Evolutionary conservation across 176 grass and related monocot species (phyloP), one percentile per base, ranked within the genome.

Genomic region (Alopecurus myosuroides): DNA sequence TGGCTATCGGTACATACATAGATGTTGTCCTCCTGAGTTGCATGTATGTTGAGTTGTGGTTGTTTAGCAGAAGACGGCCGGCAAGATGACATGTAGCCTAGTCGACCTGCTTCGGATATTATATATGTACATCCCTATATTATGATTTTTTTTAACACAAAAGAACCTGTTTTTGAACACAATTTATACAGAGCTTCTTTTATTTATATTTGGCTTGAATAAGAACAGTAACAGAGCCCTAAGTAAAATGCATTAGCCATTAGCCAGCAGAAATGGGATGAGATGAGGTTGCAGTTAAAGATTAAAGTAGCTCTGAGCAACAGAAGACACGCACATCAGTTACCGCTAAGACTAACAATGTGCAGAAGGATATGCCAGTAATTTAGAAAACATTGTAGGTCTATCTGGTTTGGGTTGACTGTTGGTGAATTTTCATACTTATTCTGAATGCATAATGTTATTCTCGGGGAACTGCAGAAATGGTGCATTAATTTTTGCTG

Each of bases 371-470:
- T 29, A 68, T n/a, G 52, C 4, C 41, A 46, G 6, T 28, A 25
- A 84, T 8, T 31, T 50, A 52, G 19, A 25, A 34, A 20, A 25
- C 28, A 28, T 14, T 56, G 28, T 69, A 70, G 37, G 28, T 70
- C 28, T 36, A 82, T 49, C 37, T 26, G 18, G 35, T 7, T 77
- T 88, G 73, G 3, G 7, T 3, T 70, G 65, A 29, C n/a, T 88
- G 15, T 70, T 49, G 77, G 72, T 78, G 8, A 78, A 41, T 12
- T 63, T 41, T 28, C 18, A 1, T 41, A 71, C 48, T 19, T 34
- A 60, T 65, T 75, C 51, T 53, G 57, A 73, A 83, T 87, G 46
- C 11, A 52, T 57, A 70, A 51, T 78, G 34, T n/a, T 60, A 74
- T 87, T 36, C 52, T 74, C 73, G 33, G 77, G 52, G 14, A 22